phyloP scores from a whole-genome alignment of 805 yeast genomes.

The Candida nemodendra region DNA sequence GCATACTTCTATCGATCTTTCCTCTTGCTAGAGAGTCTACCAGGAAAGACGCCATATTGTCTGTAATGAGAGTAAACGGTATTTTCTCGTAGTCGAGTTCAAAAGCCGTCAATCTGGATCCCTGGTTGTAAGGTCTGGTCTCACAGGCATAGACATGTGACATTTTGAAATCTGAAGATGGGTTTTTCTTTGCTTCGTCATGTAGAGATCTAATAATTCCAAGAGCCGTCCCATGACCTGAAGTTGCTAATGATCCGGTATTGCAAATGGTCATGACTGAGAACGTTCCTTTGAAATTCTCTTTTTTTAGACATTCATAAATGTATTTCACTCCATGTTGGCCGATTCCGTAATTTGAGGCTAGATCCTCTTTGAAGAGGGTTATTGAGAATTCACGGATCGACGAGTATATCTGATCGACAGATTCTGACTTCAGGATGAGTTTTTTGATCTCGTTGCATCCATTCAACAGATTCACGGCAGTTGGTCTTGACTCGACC shows the following conservation, averaged over 20 bases:
- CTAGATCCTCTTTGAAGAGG: slow-evolving; percentile 72
- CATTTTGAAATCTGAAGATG: slow-evolving; percentile 42
- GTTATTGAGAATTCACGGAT: slow-evolving; percentile 47
- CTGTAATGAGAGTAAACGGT: slow-evolving; percentile 87
- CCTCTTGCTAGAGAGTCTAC: slow-evolving; percentile 44
- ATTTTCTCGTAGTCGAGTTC: slow-evolving; percentile 83
- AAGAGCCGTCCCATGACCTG: slow-evolving; percentile 96
- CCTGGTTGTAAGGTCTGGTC: slow-evolving; percentile 96
- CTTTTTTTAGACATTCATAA: slow-evolving; percentile 39
- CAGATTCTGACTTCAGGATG: slow-evolving; percentile 16
- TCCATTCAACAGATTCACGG: slow-evolving; percentile 86
- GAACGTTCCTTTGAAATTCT: slow-evolving; percentile 60
- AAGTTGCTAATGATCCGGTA: slow-evolving; percentile 95
- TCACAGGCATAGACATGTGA: slow-evolving; percentile 83
- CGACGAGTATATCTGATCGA: slow-evolving; percentile 26
- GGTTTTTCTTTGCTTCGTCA: slow-evolving; percentile 35
- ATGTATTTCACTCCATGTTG: slow-evolving; percentile 77
- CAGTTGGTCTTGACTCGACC: slow-evolving; percentile 86
- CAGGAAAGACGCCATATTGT: slow-evolving; percentile 85
- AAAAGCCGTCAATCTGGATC: slow-evolving; percentile 88
- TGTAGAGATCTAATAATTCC: slow-evolving; percentile 83
- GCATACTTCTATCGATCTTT: slow-evolving; percentile 24
- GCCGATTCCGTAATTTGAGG: slow-evolving; percentile 79
- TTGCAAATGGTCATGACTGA: slow-evolving; percentile 90
- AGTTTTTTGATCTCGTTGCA: slow-evolving; percentile 46